These are phyloP conservation scores for Aurifilum marmelostoma DNA, from an alignment of 2,329 filamentous ascomycete species.

Conservation along the genomic window DNA sequence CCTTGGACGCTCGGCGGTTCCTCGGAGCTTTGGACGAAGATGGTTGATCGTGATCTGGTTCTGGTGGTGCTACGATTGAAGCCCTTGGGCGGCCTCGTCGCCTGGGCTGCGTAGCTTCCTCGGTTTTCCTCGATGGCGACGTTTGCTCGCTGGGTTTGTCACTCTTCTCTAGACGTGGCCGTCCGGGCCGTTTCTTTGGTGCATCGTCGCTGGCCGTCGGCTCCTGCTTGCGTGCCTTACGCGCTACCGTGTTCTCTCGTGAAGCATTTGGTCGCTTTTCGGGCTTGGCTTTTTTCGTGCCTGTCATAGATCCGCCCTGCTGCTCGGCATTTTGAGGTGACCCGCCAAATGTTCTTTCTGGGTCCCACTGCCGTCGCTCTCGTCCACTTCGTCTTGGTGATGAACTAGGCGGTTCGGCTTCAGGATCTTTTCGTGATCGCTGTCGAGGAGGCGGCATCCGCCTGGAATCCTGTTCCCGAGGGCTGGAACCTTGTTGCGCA, in stretches of 20 bases:
- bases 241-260: not conserved
- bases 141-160: conserved; percentile 7
- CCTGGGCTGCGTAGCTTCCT: conserved; percentile 21
- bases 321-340: not conserved
- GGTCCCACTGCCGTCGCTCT: conserved; percentile 9
- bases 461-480: not conserved
- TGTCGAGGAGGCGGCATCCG: not conserved
- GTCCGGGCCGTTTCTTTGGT: conserved; percentile 15
- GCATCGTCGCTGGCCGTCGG: not conserved
- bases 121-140: conserved; percentile 14
- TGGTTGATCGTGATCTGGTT: conserved; percentile 6
- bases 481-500: not conserved
- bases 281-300: not conserved
- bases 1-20: conserved; percentile 10
- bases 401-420: conserved; percentile 9
- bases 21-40: not conserved
- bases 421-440: not conserved
- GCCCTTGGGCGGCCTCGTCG: conserved; percentile 30
- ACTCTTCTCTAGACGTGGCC: conserved; percentile 3
- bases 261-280: not conserved
- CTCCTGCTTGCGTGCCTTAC: conserved; percentile 1
- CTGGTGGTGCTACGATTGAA: conserved; percentile 16
- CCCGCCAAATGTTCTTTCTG: not conserved
- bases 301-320: conserved; percentile 8
- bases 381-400: conserved; percentile 18